phyloP scores from a whole-genome alignment of 345 rosid species.

The Kandelia obovata region DNA sequence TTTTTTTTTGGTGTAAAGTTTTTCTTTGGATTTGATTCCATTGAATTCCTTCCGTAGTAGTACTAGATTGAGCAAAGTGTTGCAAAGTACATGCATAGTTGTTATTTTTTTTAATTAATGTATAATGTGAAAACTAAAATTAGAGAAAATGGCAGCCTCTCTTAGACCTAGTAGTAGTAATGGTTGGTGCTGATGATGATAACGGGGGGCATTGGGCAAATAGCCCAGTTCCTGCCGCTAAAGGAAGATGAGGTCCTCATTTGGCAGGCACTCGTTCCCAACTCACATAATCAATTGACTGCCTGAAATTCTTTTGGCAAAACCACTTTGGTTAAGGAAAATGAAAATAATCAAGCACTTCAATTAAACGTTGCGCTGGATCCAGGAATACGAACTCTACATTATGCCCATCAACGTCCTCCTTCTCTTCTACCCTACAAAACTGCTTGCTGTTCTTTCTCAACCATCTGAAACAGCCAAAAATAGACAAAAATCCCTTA shows the following conservation, averaged over 20 bases:
- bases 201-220: not conserved
- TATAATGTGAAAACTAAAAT: not conserved
- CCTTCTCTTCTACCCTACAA: conserved; percentile 32
- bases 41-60: too few relatives aligned
- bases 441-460: conserved; percentile 43
- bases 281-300: not conserved
- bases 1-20: too few relatives aligned
- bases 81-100: too few relatives aligned
- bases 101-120: too few relatives aligned
- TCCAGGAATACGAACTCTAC: conserved; percentile 2
- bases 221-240: not conserved
- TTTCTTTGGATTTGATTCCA: not conserved
- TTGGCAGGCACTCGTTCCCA: not conserved
- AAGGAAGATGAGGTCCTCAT: not conserved
- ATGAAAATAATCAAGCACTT: not conserved
- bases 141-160: conserved; percentile 11
- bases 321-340: too few relatives aligned
- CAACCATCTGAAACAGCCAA: conserved; percentile 43
- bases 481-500: conserved; percentile 26
- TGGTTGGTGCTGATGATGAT: conserved; percentile 2
- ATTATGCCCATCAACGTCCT: not conserved
- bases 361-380: not conserved
- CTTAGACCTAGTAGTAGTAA: too few relatives aligned
- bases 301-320: not conserved
- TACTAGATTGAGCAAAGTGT: too few relatives aligned